Evolutionary conservation across 768 basidiomycete genomes (phyloP).

Genomic region (Auriculariales sp.): DNA sequence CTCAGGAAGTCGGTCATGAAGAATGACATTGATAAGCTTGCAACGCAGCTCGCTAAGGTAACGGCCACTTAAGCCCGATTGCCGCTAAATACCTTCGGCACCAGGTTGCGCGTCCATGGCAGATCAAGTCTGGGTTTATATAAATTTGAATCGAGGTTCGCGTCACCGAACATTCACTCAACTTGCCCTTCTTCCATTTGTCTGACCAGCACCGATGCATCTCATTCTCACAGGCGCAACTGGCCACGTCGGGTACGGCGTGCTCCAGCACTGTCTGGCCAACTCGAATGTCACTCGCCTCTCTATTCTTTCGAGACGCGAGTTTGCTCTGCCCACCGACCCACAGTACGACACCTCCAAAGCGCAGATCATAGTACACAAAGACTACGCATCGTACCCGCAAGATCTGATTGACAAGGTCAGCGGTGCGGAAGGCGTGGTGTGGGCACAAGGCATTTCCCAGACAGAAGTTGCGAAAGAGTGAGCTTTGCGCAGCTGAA

Average conservation of each 20-base stretch:
- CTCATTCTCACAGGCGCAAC: conserved; percentile 15
- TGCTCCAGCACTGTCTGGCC: conserved; percentile 18
- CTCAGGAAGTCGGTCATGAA: no score
- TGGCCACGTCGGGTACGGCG: conserved; percentile 19
- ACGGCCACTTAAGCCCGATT: no score
- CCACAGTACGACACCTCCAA: conserved; percentile 11
- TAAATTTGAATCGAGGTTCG: no score
- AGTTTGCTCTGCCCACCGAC: conserved; percentile 7
- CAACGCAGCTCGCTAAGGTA: no score
- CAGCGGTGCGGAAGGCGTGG: conserved; percentile 19
- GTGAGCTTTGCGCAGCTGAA: conserved; percentile 7
- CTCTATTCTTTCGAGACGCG: conserved; percentile 21
- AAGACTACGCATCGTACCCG: conserved; percentile 20
- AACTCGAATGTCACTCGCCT: conserved; percentile 16
- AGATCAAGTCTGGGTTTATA: no score
- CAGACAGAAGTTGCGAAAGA: conserved; percentile 13
- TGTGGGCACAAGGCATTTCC: conserved; percentile 23
- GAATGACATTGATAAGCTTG: no score
- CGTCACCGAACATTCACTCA: no score
- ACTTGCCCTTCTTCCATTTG: no score
- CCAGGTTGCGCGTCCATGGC: no score
- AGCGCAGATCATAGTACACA: conserved; percentile 17
- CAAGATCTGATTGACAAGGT: conserved; percentile 15
- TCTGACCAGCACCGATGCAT: conserved; percentile 1
- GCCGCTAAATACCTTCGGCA: no score